Evolutionary conservation across 164 flowering plant genomes (phyloP), one percentile per base, ranked within the genome.

Genomic region (Chimonanthus praecox): DNA sequence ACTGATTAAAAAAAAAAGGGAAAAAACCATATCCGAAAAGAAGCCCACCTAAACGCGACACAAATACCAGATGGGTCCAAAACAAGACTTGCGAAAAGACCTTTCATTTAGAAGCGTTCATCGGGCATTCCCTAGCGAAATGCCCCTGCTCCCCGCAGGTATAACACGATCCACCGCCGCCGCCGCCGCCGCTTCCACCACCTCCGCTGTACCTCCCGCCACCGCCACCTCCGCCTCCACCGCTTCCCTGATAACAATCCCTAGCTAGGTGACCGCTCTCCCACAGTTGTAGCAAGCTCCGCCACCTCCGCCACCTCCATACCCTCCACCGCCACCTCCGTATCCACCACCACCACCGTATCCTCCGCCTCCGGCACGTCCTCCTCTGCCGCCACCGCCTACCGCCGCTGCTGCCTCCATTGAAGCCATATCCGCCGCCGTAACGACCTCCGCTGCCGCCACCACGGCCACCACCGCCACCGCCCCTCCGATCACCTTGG

Each of bases 401-500:
- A 0, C 84, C 78, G 0, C 85, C 82, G 3, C 77, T 73, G 0
- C 87, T 77, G 1, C 76, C 71, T 0, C 85, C 81, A 5, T 83
- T 79, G 0, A 85, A 77, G 1, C 84, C 78, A 0, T 78, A 49
- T 0, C 87, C 82, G 0, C 82, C 75, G 0, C 85, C 78, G 2
- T 80, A 75, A 5, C 83, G 72, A 0, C 84, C 78, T 0, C 87
- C 85, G 0, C 60, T n/a, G 1, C 58, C 58, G 5, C 60, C 60
- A 54, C 60, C 60, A n/a, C 16, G 16, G 60, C 85, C 82, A 4
- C 87, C 81, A 0, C 88, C 86, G 0, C 90, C 85, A 2, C 79
- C 74, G 2, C 50, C 85, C 2, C 85, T 49, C 11, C 76, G 71
- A 48, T 77, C 69, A 0, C 97, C 97, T 74, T 82, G 84, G 2